Base-by-base conservation (phyloP, 805 yeast species). In the Pichia occidentalis region DNA sequence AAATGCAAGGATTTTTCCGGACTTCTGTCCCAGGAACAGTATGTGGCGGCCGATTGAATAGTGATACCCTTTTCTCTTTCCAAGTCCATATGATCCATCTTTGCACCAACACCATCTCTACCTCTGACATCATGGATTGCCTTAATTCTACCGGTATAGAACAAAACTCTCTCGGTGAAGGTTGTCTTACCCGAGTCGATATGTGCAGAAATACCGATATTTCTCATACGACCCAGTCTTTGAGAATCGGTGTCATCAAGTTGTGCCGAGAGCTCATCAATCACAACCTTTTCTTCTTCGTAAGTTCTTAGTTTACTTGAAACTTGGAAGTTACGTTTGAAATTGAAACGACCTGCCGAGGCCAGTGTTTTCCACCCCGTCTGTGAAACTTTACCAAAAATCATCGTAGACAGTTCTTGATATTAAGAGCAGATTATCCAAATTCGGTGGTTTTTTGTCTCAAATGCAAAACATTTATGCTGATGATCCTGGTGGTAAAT, bases 41-140 rank as follows among this genome's bases (percentile, higher is more conserved):
- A 92, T 2, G 98, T 92, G 24, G 98, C 98, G 46, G 98, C 98
- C 44, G 96, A 86, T 65, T 92, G 98, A 59, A 92, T 92, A 36
- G 98, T 92, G 56, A 92, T 92, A 63, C 98, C 98, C 60, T 92
- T 92, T 63, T 92, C 98, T 60, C 98, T 79, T 65, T 92, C 98
- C 50, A 92, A 71, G 52, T 92, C 98, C 98, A 92, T 92, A 44
- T 88, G 90, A 63, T 92, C 98, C 99, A 92, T 92, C 67, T 88
- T 92, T 40, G 99, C 99, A 44, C 99, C 99, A 42, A 92, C 97
- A 49, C 87, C 80, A 60, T 92, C 98, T 54, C 92, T 77, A 33
- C 98, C 98, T 60, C 98, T 74, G 32, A 85, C 97, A 63, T 88
- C 97, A 57, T 88, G 97, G 54, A 88, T 90, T 21, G 95, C 95